Evolutionary conservation across 2,329 filamentous ascomycete genomes (phyloP), one percentile per base, ranked within the genome.

Genomic region (Phaeophleospora eucalypticola): DNA sequence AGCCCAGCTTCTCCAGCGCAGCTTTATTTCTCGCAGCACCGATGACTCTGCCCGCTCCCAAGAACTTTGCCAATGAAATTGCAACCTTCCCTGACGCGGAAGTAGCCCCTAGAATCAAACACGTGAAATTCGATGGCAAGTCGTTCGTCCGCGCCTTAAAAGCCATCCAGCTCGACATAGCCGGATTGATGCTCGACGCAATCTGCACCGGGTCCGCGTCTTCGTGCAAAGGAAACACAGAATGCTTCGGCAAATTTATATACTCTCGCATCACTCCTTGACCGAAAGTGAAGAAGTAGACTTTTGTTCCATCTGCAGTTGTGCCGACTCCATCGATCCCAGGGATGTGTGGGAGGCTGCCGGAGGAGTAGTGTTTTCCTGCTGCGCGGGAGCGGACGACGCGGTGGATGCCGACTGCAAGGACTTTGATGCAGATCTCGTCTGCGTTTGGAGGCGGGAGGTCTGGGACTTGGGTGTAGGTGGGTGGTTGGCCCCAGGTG

Each of bases 131-230:
- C 16, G 60, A 37, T 2, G 69, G 67, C 2, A 76, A 61, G 4
- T 64, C 53, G 3, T 49, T 53, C 0, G 71, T 71, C 4, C 78
- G 69, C 33, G 70, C 65, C 17, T 65, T 68, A 29, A 82, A 64
- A 3, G 77, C 78, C 77, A 82, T 79, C 78, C 78, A 82, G 34
- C 71, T 73, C 43, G 72, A 74, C 68, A 79, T 72, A 19, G 72
- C 75, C 1, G 78, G 78, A 51, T 82, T 82, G 33, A 75, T 67
- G 43, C 76, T 65, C 0, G 71, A 77, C 0, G 79, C 79, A n/a
- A 77, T 70, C 20, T 73, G 67, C 1, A 73, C 62, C 0, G 73
- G 67, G 54, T 80, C 74, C 7, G 74, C 68, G 3, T 64, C 68
- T 0, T 66, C 64, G 0, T 75, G 74, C 1, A 82, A 47, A 2